Evolutionary conservation across 2,329 filamentous ascomycete genomes (phyloP).

Genomic region (Phoma sp.): DNA sequence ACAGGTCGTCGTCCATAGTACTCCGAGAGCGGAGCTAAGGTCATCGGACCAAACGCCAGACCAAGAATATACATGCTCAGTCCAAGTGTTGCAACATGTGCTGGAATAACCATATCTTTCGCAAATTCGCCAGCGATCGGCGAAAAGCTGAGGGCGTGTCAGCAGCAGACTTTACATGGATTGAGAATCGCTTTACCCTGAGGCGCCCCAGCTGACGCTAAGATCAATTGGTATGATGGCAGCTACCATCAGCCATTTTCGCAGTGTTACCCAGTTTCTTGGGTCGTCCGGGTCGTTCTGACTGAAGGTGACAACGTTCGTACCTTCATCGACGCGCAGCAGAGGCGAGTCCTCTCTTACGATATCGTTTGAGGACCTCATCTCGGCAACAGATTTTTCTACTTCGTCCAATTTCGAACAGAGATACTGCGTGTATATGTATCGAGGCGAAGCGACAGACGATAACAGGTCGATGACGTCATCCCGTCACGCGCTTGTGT

Average conservation of each 20-base stretch:
- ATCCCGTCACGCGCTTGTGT: constrained; percentile 14
- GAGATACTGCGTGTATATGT: not conserved
- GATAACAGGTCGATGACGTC: constrained; percentile 9
- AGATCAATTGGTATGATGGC: constrained; percentile 47
- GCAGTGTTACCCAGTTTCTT: constrained; percentile 41
- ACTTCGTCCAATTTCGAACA: not conserved
- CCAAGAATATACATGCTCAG: constrained; percentile 57
- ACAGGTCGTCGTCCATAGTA: constrained; percentile 54
- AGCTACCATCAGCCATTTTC: constrained; percentile 47
- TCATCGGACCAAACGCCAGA: constrained; percentile 51
- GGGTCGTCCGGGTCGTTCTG: constrained; percentile 40
- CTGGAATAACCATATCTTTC: constrained; percentile 50
- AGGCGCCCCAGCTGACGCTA: constrained; percentile 53
- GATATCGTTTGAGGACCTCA: constrained; percentile 10
- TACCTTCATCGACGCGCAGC: constrained; percentile 5
- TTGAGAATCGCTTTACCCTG: constrained; percentile 37
- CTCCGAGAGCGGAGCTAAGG: constrained; percentile 42
- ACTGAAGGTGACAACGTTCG: constrained; percentile 23
- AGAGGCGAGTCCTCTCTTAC: constrained; percentile 13
- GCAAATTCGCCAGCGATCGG: constrained; percentile 52
- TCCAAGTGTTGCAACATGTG: constrained; percentile 53
- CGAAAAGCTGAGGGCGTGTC: constrained; percentile 43
- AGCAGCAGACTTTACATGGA: not conserved
- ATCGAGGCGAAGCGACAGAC: not conserved
- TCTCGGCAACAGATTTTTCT: not conserved